Evolutionary conservation across 148 eudicot species (phyloP).

Genomic region (Euryodendron excelsum): DNA sequence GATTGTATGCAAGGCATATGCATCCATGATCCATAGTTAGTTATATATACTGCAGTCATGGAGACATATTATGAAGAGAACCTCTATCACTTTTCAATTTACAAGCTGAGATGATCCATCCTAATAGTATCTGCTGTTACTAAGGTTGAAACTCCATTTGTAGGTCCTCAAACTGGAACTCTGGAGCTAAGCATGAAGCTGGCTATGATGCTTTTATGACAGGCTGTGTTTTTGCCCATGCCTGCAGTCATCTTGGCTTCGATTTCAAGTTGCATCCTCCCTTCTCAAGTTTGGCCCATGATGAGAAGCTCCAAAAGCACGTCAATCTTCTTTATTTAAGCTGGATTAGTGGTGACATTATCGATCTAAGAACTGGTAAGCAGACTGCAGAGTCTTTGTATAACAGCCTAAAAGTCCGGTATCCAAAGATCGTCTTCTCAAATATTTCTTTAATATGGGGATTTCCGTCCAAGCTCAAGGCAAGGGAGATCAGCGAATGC

Average conservation of each 20-base stretch:
- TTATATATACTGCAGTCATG: neutral
- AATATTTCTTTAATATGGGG: constrained; percentile 79
- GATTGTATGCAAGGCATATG: neutral
- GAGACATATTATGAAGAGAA: neutral
- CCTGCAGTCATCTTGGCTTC: constrained; percentile 63
- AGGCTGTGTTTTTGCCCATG: constrained; percentile 86
- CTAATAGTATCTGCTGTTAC: neutral
- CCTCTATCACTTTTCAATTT: no score
- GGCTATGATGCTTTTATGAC: constrained; percentile 99
- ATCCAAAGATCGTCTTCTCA: constrained; percentile 37
- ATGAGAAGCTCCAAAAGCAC: constrained; percentile 66
- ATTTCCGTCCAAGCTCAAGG: constrained; percentile 53
- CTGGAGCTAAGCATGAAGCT: constrained; percentile 95
- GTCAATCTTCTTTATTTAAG: constrained; percentile 77
- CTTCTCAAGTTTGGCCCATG: constrained; percentile 27
- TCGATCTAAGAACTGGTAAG: constrained; percentile 68
- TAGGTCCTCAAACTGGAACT: constrained; percentile 94
- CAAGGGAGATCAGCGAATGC: constrained; percentile 54
- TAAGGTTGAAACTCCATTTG: constrained; percentile 4
- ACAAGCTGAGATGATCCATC: constrained; percentile 3
- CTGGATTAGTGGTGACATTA: constrained; percentile 74
- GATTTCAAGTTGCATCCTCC: constrained; percentile 35
- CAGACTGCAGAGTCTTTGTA: constrained; percentile 32
- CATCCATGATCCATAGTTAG: neutral
- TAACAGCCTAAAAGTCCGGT: constrained; percentile 26